phyloP scores from a whole-genome alignment of 1,284 basidiomycete species.

The Ustilago tritici region DNA sequence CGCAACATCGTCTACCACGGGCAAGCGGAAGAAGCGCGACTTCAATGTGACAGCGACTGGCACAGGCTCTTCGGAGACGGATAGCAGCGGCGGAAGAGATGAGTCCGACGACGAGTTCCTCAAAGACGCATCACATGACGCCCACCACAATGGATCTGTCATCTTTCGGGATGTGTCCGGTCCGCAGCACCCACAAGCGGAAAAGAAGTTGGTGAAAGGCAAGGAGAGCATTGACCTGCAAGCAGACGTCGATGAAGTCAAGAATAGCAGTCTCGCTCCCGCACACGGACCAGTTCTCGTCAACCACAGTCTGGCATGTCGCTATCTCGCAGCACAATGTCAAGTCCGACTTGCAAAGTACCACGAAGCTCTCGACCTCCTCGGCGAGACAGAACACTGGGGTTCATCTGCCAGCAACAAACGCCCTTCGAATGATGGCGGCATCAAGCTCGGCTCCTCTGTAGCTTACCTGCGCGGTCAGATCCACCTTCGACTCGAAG shows the following conservation, averaged over 20 bases:
- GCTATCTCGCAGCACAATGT: slow-evolving; percentile 82
- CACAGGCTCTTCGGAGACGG: slow-evolving; percentile 44
- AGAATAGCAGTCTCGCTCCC: slow-evolving; percentile 19
- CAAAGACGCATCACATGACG: slow-evolving; percentile 11
- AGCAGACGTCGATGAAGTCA: slow-evolving; percentile 43
- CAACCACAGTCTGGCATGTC: slow-evolving; percentile 60
- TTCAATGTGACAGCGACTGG: slow-evolving; percentile 63
- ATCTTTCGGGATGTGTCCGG: slow-evolving; percentile 7
- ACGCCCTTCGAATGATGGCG: slow-evolving; percentile 67
- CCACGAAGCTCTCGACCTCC: slow-evolving; percentile 89
- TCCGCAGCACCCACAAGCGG: not conserved
- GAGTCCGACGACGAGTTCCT: slow-evolving; percentile 32
- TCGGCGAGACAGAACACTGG: slow-evolving; percentile 74
- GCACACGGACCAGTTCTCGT: slow-evolving; percentile 59
- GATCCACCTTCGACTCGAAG: slow-evolving; percentile 91
- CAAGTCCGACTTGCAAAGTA: slow-evolving; percentile 93
- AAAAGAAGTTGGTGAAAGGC: not conserved
- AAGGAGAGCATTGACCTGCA: slow-evolving; percentile 22
- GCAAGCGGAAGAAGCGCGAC: slow-evolving; percentile 60
- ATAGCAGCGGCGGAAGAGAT: slow-evolving; percentile 17
- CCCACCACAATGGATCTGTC: slow-evolving; percentile 17
- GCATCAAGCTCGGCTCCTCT: slow-evolving; percentile 69
- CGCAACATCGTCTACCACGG: slow-evolving; percentile 32
- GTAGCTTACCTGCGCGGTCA: slow-evolving; percentile 91
- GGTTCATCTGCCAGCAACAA: slow-evolving; percentile 41